Percentiles rank a stretch among this genome's conserved stretches.
These are phyloP conservation scores for Lactarius evosmus DNA, from an alignment of 768 basidiomycete genomes.

Conservation along the genomic window DNA sequence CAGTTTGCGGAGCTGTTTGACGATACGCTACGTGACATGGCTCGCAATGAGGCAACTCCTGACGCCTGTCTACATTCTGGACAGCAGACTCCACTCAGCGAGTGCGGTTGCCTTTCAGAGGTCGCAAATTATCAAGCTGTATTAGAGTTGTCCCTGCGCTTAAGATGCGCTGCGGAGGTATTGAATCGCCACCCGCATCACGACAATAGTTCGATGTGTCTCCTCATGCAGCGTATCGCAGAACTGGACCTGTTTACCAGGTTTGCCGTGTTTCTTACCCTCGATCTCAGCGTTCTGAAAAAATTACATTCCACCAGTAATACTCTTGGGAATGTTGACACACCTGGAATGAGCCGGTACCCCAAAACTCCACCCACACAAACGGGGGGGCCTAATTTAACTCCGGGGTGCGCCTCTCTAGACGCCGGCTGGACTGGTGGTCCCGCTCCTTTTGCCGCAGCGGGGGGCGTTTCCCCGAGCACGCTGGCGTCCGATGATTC, in stretches of 20 bases:
- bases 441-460: not conserved
- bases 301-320: not conserved
- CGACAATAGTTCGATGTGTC: constrained; percentile 34
- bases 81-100: constrained; percentile 22
- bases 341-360: not conserved
- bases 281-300: not conserved
- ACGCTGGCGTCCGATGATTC: constrained; percentile 48
- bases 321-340: constrained; percentile 4
- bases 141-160: constrained; percentile 61
- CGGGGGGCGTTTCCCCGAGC: not conserved
- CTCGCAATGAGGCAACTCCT: not conserved
- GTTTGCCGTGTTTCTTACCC: constrained; percentile 37
- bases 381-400: not conserved
- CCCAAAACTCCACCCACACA: not conserved
- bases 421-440: not conserved
- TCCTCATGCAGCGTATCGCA: constrained; percentile 44
- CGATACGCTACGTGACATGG: not conserved
- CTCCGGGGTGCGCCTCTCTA: not conserved
- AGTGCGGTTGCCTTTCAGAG: constrained; percentile 63
- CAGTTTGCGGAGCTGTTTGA: constrained; percentile 7
- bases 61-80: not conserved
- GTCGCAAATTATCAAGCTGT: constrained; percentile 52
- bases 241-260: constrained; percentile 52
- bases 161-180: constrained; percentile 55
- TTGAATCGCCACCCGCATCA: constrained; percentile 49